These are phyloP conservation scores for Tylopilus subfusipes DNA, from an alignment of 768 basidiomycete species.

Conservation along the genomic window DNA sequence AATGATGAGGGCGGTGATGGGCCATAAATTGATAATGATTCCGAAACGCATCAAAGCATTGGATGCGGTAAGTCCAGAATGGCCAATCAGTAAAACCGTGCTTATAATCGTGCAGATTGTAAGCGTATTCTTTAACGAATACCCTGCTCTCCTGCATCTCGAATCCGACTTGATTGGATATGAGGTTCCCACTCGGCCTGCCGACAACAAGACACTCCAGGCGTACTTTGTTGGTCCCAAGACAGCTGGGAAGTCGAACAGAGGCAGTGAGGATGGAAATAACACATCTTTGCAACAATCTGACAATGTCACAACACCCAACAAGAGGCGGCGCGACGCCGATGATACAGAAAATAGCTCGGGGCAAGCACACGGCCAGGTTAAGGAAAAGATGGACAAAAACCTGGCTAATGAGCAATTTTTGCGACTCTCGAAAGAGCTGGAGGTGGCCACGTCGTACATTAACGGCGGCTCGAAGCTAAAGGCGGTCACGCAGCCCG, in stretches of 20 bases:
- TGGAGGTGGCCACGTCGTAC: not conserved
- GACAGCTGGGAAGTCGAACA: not conserved
- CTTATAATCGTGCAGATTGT: not conserved
- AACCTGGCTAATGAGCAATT: not conserved
- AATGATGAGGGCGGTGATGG: slow-evolving; percentile 1
- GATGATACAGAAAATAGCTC: not conserved
- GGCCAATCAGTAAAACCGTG: not conserved
- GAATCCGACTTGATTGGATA: not conserved
- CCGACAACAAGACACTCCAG: not conserved
- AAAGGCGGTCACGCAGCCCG: not conserved
- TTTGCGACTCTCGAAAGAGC: not conserved
- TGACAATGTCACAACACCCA: too few relatives aligned
- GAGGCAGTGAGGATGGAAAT: not conserved
- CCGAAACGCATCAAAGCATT: not conserved
- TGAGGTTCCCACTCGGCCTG: not conserved
- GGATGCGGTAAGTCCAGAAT: not conserved
- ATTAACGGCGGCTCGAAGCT: not conserved
- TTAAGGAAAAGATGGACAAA: not conserved
- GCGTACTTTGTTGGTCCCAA: not conserved
- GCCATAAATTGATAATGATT: not conserved
- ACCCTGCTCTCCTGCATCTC: not conserved
- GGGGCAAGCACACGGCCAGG: not conserved
- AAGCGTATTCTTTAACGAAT: not conserved
- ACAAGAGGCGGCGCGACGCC: too few relatives aligned
- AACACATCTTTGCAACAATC: too few relatives aligned